Conservation (phyloP, 805 yeast genomes). For the Yamadazyma philogaea region DNA sequence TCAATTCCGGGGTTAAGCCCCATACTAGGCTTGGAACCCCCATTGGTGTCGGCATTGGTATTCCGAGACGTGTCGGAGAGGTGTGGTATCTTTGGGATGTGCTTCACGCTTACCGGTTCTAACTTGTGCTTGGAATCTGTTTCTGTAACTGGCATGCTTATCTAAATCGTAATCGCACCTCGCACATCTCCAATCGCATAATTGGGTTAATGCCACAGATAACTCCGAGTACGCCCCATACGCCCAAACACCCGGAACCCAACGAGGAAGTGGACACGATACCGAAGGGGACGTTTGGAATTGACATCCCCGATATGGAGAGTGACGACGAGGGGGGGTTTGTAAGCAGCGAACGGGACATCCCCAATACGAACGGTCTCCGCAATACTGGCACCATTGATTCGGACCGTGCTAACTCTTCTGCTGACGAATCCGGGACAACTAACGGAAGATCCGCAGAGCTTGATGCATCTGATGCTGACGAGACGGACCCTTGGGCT, state of each 20-base stretch:
- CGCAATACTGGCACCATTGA: neutral
- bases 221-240: conserved; percentile 33
- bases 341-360: neutral
- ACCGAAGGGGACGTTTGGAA: conserved; percentile 24
- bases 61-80: neutral
- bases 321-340: conserved; percentile 17
- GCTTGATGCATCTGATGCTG: neutral
- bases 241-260: conserved; percentile 35
- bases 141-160: conserved; percentile 15
- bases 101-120: neutral
- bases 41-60: neutral
- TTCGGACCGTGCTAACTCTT: neutral
- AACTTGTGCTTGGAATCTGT: neutral
- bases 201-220: conserved; percentile 10
- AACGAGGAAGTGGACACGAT: conserved; percentile 30
- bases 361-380: neutral
- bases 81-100: neutral
- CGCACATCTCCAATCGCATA: conserved; percentile 1
- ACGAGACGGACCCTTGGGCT: neutral
- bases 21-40: neutral
- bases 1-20: neutral
- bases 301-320: conserved; percentile 40
- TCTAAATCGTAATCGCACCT: conserved; percentile 3
- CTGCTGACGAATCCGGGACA: too few species aligned
- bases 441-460: too few species aligned